phyloP scores from a whole-genome alignment of 352 stramenopile genomes.

The Phytophthora tubulina region DNA sequence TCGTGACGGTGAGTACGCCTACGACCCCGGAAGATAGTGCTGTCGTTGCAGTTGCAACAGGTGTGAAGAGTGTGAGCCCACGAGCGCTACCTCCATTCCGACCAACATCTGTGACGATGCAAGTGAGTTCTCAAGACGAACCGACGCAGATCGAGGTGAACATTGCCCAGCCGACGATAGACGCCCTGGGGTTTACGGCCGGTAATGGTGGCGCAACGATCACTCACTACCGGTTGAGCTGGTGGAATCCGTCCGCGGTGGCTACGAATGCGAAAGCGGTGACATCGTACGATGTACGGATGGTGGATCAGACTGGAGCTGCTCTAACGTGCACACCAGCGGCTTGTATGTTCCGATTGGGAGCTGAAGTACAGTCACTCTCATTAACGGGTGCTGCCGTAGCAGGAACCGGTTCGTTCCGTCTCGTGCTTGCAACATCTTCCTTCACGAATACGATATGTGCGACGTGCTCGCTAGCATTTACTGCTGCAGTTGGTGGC shows the following conservation, averaged over 20 bases:
- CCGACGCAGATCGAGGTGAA: conserved; percentile 82
- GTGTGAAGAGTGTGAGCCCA: conserved; percentile 52
- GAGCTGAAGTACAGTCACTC: conserved; percentile 93
- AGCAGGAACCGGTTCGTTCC: conserved; percentile 71
- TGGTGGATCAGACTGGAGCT: conserved; percentile 43
- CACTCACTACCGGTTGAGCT: conserved; percentile 72
- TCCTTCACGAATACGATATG: conserved; percentile 52
- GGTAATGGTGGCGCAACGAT: conserved; percentile 66
- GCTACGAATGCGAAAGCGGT: conserved; percentile 49
- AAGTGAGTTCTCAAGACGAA: conserved; percentile 78
- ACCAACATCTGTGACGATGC: conserved; percentile 75
- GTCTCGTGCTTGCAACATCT: conserved; percentile 57
- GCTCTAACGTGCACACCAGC: conserved; percentile 41
- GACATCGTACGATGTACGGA: conserved; percentile 64
- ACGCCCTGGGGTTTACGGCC: conserved; percentile 71
- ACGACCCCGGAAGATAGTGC: conserved; percentile 22
- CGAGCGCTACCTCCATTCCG: conserved; percentile 69
- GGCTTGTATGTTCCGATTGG: conserved; percentile 90
- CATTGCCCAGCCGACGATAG: conserved; percentile 74
- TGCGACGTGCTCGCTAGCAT: conserved; percentile 49
- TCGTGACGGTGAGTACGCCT: conserved; percentile 44
- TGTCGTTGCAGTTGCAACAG: conserved; percentile 18
- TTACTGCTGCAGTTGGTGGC: conserved; percentile 22
- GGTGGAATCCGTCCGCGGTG: conserved; percentile 52
- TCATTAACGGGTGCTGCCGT: conserved; percentile 70